Evolutionary conservation across 345 rosid species (phyloP).

Genomic region (Cardamine occulta): DNA sequence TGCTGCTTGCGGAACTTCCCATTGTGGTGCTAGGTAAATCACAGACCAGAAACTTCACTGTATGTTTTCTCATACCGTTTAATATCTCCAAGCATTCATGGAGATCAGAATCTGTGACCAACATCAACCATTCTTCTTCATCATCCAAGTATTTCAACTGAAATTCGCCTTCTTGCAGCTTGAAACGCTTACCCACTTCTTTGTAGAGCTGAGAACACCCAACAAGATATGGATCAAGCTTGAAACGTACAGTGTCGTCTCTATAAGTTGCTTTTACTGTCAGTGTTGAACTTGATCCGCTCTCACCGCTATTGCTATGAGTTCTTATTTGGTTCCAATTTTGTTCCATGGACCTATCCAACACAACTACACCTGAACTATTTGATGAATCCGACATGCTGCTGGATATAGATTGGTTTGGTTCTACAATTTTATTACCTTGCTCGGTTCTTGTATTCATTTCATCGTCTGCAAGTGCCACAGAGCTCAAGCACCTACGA

Average conservation of each 20-base stretch:
- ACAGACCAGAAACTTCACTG: conserved; percentile 70
- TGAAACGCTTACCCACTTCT: conserved; percentile 79
- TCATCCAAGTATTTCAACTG: conserved; percentile 86
- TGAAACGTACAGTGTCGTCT: conserved; percentile 77
- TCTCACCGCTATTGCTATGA: conserved; percentile 41
- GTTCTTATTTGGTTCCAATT: conserved; percentile 49
- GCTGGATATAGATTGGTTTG: conserved; percentile 54
- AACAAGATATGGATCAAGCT: conserved; percentile 60
- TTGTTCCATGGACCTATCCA: conserved; percentile 57
- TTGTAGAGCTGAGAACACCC: conserved; percentile 75
- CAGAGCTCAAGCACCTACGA: conserved; percentile 48
- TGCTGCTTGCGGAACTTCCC: conserved; percentile 78
- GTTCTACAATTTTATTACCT: conserved; percentile 48
- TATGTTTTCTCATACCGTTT: conserved; percentile 56
- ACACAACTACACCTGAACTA: conserved; percentile 57
- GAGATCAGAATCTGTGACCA: conserved; percentile 73
- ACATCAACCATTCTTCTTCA: conserved; percentile 91
- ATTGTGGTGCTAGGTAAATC: conserved; percentile 48
- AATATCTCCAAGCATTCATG: conserved; percentile 83
- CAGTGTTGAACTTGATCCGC: conserved; percentile 54
- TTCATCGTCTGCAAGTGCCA: conserved; percentile 49
- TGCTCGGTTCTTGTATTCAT: conserved; percentile 47
- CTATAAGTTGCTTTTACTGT: conserved; percentile 79
- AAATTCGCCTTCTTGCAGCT: conserved; percentile 66
- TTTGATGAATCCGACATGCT: conserved; percentile 74